These are phyloP conservation scores for Helicostylum pulchrum DNA, from an alignment of 192 early-diverging fungal genomes.

Conservation along the genomic window DNA sequence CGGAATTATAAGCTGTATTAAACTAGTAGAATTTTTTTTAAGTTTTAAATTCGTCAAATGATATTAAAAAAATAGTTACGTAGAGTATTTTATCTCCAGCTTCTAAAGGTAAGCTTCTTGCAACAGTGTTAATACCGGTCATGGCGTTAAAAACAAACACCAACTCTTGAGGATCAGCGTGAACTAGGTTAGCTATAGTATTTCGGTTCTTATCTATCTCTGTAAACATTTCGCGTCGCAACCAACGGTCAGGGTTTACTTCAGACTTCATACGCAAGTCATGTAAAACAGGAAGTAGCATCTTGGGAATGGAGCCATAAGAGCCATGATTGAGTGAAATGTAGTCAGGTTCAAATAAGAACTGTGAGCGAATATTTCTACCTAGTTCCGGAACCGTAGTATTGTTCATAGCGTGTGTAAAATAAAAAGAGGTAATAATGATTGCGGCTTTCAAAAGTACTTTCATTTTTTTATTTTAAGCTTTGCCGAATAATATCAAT, in stretches of 20 bases:
- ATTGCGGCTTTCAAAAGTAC: too few species aligned
- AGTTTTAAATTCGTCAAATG: not conserved
- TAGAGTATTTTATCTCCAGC: conserved; percentile 42
- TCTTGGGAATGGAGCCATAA: conserved; percentile 44
- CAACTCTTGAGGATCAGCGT: conserved; percentile 49
- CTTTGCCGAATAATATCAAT: too few species aligned
- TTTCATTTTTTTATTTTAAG: too few species aligned
- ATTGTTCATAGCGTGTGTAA: too few species aligned
- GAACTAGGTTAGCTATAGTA: conserved; percentile 41
- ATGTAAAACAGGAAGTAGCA: conserved; percentile 23
- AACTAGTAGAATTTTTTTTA: conserved; percentile 28
- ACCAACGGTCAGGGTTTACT: conserved; percentile 47
- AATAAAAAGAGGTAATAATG: too few species aligned
- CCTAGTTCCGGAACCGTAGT: conserved; percentile 29
- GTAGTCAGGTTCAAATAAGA: conserved; percentile 46
- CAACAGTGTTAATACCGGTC: conserved; percentile 51
- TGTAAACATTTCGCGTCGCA: conserved; percentile 39
- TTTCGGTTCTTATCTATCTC: conserved; percentile 33
- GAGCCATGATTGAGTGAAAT: conserved; percentile 65
- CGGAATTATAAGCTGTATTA: conserved; percentile 54
- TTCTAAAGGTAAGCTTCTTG: conserved; percentile 42
- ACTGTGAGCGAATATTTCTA: conserved; percentile 39
- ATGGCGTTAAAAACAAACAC: conserved; percentile 59
- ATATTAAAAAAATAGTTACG: not conserved
- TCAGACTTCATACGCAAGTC: conserved; percentile 33